A percentile compares a stretch with the other conserved stretches of the same genome.
Evolutionary conservation across 129 eudicot genomes (phyloP).

Genomic region (Artemisia argyi): DNA sequence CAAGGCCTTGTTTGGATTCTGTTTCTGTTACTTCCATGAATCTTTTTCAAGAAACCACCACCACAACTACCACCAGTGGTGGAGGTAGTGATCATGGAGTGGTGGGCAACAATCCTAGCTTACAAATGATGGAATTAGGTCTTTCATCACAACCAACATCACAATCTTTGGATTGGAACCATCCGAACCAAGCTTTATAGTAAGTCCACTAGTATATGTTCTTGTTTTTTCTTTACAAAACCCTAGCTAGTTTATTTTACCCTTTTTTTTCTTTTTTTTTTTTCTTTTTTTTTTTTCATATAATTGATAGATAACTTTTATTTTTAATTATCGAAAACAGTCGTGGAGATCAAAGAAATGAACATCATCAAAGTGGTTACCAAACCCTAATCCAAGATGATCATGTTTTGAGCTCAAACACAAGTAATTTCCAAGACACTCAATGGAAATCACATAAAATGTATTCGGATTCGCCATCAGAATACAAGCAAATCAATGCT

Average conservation of each 20-base stretch:
- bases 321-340: constrained; percentile 22
- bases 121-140: constrained; percentile 77
- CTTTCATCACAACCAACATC: constrained; percentile 68
- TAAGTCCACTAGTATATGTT: constrained; percentile 42
- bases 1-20: constrained; percentile 53
- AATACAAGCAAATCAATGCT: constrained; percentile 41
- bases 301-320: constrained; percentile 14
- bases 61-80: constrained; percentile 31
- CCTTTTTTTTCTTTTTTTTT: too few species aligned
- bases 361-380: constrained; percentile 51
- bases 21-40: constrained; percentile 45
- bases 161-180: constrained; percentile 74
- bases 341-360: constrained; percentile 62
- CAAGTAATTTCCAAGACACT: constrained; percentile 44
- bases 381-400: constrained; percentile 66
- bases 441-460: constrained; percentile 58
- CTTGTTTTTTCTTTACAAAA: constrained; percentile 12
- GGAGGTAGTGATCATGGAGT: constrained; percentile 20
- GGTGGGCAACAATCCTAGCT: constrained; percentile 34
- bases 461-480: constrained; percentile 33
- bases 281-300: constrained; percentile 3
- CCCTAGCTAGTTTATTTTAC: constrained; percentile 30
- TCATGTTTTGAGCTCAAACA: constrained; percentile 49
- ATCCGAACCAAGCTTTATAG: constrained; percentile 80
- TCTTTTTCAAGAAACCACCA: constrained; percentile 46